phyloP scores from a whole-genome alignment of 805 yeast species.

The Metschnikowia kofuensis region DNA sequence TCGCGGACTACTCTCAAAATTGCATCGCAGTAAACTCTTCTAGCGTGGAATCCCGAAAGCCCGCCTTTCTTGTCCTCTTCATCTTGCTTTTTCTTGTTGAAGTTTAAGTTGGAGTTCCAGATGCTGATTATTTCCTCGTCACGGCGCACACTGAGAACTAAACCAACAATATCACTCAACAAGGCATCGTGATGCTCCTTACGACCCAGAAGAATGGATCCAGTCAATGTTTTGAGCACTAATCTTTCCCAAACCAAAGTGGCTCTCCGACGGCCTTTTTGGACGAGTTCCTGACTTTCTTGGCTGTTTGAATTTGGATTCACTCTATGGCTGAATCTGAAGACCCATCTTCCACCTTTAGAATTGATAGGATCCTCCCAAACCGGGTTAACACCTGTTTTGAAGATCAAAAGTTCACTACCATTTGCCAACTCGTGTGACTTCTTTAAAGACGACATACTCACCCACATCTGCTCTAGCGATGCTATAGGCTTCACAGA shows the following conservation, averaged over 20 bases:
- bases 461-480: conserved; percentile 53
- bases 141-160: conserved; percentile 55
- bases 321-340: conserved; percentile 43
- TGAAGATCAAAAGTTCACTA: conserved; percentile 55
- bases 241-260: conserved; percentile 55
- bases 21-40: conserved; percentile 46
- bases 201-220: conserved; percentile 43
- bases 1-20: conserved; percentile 46
- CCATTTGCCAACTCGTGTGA: conserved; percentile 41
- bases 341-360: conserved; percentile 63
- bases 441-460: conserved; percentile 37
- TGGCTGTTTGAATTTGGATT: conserved; percentile 14
- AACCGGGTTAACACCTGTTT: conserved; percentile 57
- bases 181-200: conserved; percentile 37
- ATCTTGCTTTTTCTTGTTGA: conserved; percentile 22
- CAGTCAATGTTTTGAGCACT: conserved; percentile 49
- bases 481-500: conserved; percentile 37
- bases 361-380: conserved; percentile 67
- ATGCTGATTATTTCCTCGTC: conserved; percentile 59
- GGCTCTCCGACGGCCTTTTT: conserved; percentile 31
- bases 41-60: conserved; percentile 42
- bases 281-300: conserved; percentile 19
- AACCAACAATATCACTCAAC: conserved; percentile 53
- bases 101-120: conserved; percentile 56
- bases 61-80: conserved; percentile 25